Base-by-base conservation (phyloP, 2,329 filamentous ascomycete genomes). In the Paecilomyces variotii region DNA sequence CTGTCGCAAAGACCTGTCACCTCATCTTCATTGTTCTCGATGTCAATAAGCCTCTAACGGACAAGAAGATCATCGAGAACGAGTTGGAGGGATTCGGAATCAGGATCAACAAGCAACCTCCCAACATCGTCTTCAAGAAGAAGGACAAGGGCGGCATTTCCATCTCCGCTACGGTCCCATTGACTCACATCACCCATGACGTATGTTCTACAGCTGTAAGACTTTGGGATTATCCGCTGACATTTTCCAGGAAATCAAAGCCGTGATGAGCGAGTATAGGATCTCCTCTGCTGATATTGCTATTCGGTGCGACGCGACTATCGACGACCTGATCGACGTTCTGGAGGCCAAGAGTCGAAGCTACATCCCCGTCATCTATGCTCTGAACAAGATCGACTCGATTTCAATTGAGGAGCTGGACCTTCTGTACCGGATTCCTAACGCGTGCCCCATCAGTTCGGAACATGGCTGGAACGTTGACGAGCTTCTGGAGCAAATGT, bases 81-180 rank as follows among this genome's bases (percentile, higher is more conserved):
- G 94, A 99, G 79, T 78, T 99, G 72, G 94, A 99, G 74, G 94
- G 94, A 6, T 99, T 99, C 69, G 94, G 94, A 34, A 97, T 99
- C 72, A 85, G 94, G 58, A 93, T 97, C 80, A 99, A 99, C 82
- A 99, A 97, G 80, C 79, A 86, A 67, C 94, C 94, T 27, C 94
- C 94, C 49, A 99, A 99, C 74, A 99, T 99, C 70, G 90, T 94
- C n/a, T 96, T 97, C 82, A 95, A 88, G 79, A 99, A 99, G 82
- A 99, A 99, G 82, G 94, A 99, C 77, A 97, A 97, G 79, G 94
- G 94, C 66, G 94, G 94, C 35, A 86, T 99, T 71, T 92, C 90
- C 70, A 94, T 99, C 71, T 96, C 92, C n/a, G 94, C 86, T 76
- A 99, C 94, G 2, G 88, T 94, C 52, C 91, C 92, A 4, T 80